phyloP scores from a whole-genome alignment of 2,329 filamentous ascomycete genomes.

The Botrytis deweyae region DNA sequence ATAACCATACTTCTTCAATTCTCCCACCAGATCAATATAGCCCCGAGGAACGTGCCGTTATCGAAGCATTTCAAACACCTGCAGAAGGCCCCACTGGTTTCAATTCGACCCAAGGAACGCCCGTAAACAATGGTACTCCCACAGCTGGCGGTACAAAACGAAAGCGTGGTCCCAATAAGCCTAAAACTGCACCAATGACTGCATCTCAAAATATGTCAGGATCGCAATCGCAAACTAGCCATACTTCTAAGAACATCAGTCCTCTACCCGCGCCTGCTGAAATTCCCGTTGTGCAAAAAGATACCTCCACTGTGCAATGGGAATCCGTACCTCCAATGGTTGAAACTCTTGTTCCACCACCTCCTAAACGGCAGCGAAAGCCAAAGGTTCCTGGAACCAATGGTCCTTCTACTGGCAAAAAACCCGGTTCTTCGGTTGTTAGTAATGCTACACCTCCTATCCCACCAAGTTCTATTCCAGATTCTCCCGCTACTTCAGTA shows the following conservation, averaged over 20 bases:
- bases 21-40: constrained; percentile 34
- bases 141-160: constrained; percentile 30
- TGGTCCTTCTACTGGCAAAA: constrained; percentile 32
- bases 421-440: constrained; percentile 32
- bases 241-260: constrained; percentile 14
- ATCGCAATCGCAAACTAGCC: constrained; percentile 22
- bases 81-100: constrained; percentile 24
- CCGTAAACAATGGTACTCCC: constrained; percentile 27
- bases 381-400: constrained; percentile 36
- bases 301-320: constrained; percentile 33
- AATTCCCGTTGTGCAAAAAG: constrained; percentile 28
- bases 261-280: constrained; percentile 25
- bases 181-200: constrained; percentile 27
- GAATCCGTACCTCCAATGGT: constrained; percentile 28
- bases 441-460: constrained; percentile 36
- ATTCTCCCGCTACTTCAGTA: constrained; percentile 34
- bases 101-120: constrained; percentile 29
- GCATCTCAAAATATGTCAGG: constrained; percentile 23
- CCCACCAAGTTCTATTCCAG: constrained; percentile 35
- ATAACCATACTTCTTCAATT: constrained; percentile 20
- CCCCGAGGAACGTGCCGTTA: constrained; percentile 38
- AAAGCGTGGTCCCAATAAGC: constrained; percentile 35
- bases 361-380: constrained; percentile 44
- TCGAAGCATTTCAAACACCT: constrained; percentile 37
- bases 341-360: constrained; percentile 38